Evolutionary conservation across 306 rosid species (phyloP).

Genomic region (Vigna reflexopilosa): DNA sequence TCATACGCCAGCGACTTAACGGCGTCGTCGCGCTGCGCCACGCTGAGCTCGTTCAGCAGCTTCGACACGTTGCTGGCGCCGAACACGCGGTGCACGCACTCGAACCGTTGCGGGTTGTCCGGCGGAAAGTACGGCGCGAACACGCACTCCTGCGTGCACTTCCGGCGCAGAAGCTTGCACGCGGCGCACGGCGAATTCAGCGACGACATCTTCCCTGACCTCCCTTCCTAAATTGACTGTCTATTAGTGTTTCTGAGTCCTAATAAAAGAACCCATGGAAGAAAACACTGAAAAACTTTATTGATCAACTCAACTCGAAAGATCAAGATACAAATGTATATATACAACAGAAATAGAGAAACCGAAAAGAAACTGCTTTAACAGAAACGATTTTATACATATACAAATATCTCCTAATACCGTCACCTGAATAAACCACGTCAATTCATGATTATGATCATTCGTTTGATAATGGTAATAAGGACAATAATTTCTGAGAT

Average conservation of each 20-base stretch:
- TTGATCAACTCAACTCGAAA: too few relatives aligned
- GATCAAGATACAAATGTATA: too few relatives aligned
- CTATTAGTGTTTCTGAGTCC: too few relatives aligned
- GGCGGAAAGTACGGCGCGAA: constrained; percentile 88
- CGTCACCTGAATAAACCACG: neutral
- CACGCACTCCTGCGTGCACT: constrained; percentile 82
- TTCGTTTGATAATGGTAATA: neutral
- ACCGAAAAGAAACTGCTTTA: too few relatives aligned
- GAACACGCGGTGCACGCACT: constrained; percentile 70
- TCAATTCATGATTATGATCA: neutral
- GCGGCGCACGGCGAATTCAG: constrained; percentile 81
- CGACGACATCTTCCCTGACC: constrained; percentile 40
- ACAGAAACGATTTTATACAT: too few relatives aligned
- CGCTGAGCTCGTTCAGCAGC: constrained; percentile 64
- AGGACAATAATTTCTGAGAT: neutral
- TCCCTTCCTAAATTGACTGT: too few relatives aligned
- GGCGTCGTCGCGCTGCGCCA: constrained; percentile 66
- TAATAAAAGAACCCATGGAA: too few relatives aligned
- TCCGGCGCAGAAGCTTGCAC: constrained; percentile 69
- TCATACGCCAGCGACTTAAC: constrained; percentile 80
- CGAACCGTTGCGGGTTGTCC: constrained; percentile 70
- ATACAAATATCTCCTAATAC: neutral
- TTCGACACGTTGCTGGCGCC: constrained; percentile 84
- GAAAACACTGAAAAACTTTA: too few relatives aligned
- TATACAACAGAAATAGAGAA: too few relatives aligned